These are phyloP conservation scores for Dactylorhiza incarnata DNA, from an alignment of 106 monocot genomes.

Conservation along the genomic window DNA sequence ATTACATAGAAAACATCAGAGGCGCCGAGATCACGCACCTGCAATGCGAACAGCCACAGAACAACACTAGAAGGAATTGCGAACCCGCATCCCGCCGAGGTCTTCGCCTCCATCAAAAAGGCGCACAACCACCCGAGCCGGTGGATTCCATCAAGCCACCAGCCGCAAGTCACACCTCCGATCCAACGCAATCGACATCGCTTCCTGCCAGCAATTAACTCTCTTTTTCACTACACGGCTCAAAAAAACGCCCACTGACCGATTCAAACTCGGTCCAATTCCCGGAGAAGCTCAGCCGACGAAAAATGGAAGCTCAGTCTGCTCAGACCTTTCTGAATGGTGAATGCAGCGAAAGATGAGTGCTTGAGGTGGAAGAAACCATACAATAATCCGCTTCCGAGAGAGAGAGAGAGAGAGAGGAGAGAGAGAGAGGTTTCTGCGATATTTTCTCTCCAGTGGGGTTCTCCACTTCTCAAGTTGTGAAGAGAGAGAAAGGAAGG, in stretches of 20 bases:
- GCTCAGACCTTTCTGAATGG: background rate
- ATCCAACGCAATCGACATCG: background rate
- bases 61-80: slow-evolving; percentile 7
- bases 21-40: slow-evolving; percentile 1
- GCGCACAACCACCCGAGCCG: background rate
- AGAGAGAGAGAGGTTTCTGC: background rate
- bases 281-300: background rate
- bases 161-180: background rate
- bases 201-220: background rate
- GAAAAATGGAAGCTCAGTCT: background rate
- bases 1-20: background rate
- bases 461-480: too few relatives aligned
- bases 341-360: background rate
- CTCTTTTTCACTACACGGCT: background rate
- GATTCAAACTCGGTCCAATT: background rate
- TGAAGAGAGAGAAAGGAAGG: slow-evolving; percentile 1
- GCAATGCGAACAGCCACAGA: slow-evolving; percentile 5
- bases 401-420: background rate
- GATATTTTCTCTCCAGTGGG: too few relatives aligned
- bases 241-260: background rate
- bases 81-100: slow-evolving; percentile 13
- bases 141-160: slow-evolving; percentile 17
- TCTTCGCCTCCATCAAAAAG: slow-evolving; percentile 23
- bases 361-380: background rate
- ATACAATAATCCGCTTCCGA: background rate